A percentile compares a stretch with the other conserved stretches of the same genome.
Conservation (phyloP, 106 monocot genomes). For the Dactylorhiza incarnata region DNA sequence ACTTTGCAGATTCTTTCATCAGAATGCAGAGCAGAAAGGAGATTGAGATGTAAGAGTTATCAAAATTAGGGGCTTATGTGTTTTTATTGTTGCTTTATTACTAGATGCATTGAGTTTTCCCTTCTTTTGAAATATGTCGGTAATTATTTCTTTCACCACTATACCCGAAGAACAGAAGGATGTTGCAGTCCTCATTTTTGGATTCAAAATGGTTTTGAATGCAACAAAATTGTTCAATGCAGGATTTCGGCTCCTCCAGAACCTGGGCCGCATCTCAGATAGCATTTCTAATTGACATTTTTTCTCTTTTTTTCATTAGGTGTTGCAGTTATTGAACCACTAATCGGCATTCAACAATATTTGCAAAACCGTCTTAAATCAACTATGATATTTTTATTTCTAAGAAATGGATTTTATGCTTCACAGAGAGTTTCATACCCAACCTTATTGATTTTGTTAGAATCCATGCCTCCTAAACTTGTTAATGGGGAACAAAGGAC, state of each 20-base stretch:
- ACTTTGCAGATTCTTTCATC: constrained; percentile 45
- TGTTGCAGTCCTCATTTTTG: constrained; percentile 19
- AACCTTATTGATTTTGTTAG: constrained; percentile 54
- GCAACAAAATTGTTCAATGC: too few relatives aligned
- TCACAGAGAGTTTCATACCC: constrained; percentile 77
- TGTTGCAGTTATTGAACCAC: too few relatives aligned
- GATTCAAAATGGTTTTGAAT: too few relatives aligned
- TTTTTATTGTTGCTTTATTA: neutral
- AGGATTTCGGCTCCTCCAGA: too few relatives aligned
- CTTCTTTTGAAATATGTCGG: constrained; percentile 23
- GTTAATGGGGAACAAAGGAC: constrained; percentile 35
- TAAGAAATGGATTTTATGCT: constrained; percentile 83
- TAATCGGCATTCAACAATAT: constrained; percentile 42
- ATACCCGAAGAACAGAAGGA: constrained; percentile 34
- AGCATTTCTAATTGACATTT: too few relatives aligned
- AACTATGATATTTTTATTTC: constrained; percentile 62
- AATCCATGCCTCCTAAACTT: constrained; percentile 51
- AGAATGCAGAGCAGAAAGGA: constrained; percentile 24
- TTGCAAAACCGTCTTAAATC: constrained; percentile 42
- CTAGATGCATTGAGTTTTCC: neutral
- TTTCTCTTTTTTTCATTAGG: too few relatives aligned
- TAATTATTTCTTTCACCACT: constrained; percentile 51
- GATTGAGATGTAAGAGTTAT: constrained; percentile 50
- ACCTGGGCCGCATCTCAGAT: too few relatives aligned
- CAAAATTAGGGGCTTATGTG: neutral